A percentile compares a stretch with the other conserved stretches of the same genome.
Conservation (phyloP, 257 asterid species). For the Jasminum sambac region DNA sequence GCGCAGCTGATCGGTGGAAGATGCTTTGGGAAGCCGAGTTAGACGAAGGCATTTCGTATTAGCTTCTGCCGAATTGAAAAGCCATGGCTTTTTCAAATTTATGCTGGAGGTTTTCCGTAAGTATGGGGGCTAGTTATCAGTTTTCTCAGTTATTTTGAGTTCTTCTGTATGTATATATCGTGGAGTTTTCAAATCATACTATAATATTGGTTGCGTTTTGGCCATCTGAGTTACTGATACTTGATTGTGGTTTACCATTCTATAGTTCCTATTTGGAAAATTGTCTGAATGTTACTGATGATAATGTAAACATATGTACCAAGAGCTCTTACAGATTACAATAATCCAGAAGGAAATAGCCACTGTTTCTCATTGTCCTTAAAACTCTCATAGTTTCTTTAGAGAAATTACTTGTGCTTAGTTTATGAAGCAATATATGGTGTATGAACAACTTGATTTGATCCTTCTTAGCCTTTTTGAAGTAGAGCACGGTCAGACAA, state of each 20-base stretch:
- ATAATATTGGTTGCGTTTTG: not conserved
- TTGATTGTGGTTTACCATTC: too few species aligned
- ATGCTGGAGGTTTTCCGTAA: not conserved
- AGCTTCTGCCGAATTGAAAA: conserved; percentile 1
- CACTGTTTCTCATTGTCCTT: not conserved
- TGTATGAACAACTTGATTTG: not conserved
- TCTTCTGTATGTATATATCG: not conserved
- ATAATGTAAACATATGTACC: not conserved
- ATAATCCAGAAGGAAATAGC: not conserved
- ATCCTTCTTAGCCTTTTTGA: not conserved
- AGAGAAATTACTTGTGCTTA: not conserved
- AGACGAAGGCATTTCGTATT: conserved; percentile 37
- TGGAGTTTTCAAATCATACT: not conserved
- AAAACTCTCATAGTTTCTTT: not conserved
- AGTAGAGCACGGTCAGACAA: too few species aligned
- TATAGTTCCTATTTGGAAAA: not conserved
- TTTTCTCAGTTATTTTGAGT: not conserved
- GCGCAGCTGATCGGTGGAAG: conserved; percentile 61
- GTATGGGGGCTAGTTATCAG: not conserved
- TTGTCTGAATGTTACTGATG: not conserved
- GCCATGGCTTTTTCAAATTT: not conserved
- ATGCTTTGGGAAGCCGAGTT: conserved; percentile 57
- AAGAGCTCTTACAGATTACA: too few species aligned
- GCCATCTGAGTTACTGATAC: not conserved
- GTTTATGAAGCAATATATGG: not conserved